A percentile compares a stretch with the other conserved stretches of the same genome.
Conservation (phyloP, 495 filamentous ascomycete species). For the Chaetomidium leptoderma region DNA sequence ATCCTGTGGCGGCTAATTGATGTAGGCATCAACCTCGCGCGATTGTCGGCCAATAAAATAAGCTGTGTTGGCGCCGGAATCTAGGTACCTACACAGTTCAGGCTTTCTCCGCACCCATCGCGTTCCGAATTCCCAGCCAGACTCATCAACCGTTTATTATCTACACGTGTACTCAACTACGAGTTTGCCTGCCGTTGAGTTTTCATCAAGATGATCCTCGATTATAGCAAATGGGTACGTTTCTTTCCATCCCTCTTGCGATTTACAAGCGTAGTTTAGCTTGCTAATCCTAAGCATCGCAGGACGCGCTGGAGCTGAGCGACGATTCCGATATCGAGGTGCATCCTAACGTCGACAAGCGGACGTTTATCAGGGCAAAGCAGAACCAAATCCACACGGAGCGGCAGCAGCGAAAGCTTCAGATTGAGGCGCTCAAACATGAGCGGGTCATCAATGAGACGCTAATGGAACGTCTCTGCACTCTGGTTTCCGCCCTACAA, state of each 20-base stretch:
- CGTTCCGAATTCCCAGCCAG: too few relatives aligned
- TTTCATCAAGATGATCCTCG: constrained; percentile 43
- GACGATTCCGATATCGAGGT: constrained; percentile 98
- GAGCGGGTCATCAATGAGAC: constrained; percentile 91
- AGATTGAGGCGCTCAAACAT: constrained; percentile 86
- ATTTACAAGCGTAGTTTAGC: too few relatives aligned
- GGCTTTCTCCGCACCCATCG: too few relatives aligned
- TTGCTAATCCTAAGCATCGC: background rate
- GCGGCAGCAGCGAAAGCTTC: constrained; percentile 72
- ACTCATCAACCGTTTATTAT: too few relatives aligned
- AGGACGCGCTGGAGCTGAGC: constrained; percentile 89
- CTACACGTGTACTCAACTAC: too few relatives aligned
- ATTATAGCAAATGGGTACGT: constrained; percentile 91
- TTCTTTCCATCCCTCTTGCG: background rate
- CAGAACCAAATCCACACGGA: constrained; percentile 93
- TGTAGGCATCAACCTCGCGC: too few relatives aligned
- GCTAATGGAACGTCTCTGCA: constrained; percentile 50
- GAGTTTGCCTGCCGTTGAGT: too few relatives aligned
- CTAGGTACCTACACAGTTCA: too few relatives aligned
- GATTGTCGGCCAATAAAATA: too few relatives aligned
- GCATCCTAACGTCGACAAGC: constrained; percentile 97
- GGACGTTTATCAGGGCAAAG: constrained; percentile 96
- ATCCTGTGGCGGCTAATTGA: too few relatives aligned
- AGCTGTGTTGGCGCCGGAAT: too few relatives aligned
- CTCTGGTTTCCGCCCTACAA: constrained; percentile 27